Percentiles rank a stretch among this genome's conserved stretches.
These are phyloP conservation scores for Penicillium thymicola DNA, from an alignment of 2,329 filamentous ascomycete genomes.

Conservation along the genomic window DNA sequence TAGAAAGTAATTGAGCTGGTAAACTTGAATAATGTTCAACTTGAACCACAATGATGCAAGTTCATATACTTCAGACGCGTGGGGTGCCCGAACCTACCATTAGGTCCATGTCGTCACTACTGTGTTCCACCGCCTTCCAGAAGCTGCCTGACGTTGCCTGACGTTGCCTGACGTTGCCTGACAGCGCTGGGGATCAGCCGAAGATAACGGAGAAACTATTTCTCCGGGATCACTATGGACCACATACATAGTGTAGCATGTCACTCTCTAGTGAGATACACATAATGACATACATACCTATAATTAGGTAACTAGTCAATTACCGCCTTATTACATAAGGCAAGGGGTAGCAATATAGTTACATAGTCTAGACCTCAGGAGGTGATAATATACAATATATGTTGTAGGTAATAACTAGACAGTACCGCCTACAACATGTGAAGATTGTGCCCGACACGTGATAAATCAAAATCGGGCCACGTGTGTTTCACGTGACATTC, in stretches of 20 bases:
- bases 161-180: slow-evolving; percentile 1
- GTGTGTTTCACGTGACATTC: neutral
- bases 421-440: neutral
- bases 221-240: neutral
- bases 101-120: slow-evolving; percentile 30
- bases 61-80: slow-evolving; percentile 20
- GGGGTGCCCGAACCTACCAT: slow-evolving; percentile 15
- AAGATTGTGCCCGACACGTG: neutral
- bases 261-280: no score
- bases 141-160: slow-evolving; percentile 21
- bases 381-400: no score
- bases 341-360: neutral
- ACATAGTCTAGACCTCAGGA: no score
- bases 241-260: no score
- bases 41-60: slow-evolving; percentile 10
- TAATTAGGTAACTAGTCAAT: neutral
- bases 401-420: neutral
- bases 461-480: neutral
- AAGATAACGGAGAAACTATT: neutral
- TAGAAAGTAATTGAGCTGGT: neutral
- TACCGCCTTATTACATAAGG: neutral
- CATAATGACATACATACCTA: no score
- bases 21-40: neutral
- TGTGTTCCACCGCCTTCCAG: slow-evolving; percentile 37
- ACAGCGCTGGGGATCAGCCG: neutral